A percentile compares a stretch with the other conserved stretches of the same genome.
Evolutionary conservation across 176 grass and related monocot genomes (phyloP).

Genomic region (Otatea glauca): DNA sequence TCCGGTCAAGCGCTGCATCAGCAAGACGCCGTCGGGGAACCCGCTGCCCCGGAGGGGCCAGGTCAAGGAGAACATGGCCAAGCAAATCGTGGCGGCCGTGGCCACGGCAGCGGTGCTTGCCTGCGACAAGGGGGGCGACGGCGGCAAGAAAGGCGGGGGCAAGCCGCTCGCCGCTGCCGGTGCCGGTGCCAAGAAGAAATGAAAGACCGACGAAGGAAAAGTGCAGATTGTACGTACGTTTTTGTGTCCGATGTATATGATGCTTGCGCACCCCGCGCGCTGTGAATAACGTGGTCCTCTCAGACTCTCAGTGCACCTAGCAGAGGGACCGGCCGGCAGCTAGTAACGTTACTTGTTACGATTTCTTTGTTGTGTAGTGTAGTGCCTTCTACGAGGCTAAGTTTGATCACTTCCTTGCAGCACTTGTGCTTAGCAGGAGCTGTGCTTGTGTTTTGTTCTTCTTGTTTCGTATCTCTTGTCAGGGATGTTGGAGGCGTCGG

Average conservation of each 20-base stretch:
- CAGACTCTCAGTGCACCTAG: neutral
- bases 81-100: conserved; percentile 29
- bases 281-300: neutral
- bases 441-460: neutral
- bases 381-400: neutral
- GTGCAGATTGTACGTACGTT: neutral
- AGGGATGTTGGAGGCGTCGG: neutral
- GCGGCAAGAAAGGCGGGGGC: neutral
- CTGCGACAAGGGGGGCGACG: neutral
- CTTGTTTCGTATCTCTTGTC: neutral
- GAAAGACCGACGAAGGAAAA: neutral
- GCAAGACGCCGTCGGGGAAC: conserved; percentile 55
- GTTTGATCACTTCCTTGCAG: neutral
- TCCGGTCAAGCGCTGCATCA: neutral
- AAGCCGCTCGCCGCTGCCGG: neutral
- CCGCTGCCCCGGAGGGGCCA: conserved; percentile 68
- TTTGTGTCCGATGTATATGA: neutral
- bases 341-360: neutral
- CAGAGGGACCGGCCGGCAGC: neutral
- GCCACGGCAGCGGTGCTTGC: conserved; percentile 18
- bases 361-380: neutral
- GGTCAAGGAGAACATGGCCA: conserved; percentile 64
- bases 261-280: neutral
- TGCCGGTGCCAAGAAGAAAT: conserved; percentile 11
- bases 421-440: neutral